Base-by-base conservation (phyloP, 129 eudicot species). In the Chrysanthemum lavandulifolium region DNA sequence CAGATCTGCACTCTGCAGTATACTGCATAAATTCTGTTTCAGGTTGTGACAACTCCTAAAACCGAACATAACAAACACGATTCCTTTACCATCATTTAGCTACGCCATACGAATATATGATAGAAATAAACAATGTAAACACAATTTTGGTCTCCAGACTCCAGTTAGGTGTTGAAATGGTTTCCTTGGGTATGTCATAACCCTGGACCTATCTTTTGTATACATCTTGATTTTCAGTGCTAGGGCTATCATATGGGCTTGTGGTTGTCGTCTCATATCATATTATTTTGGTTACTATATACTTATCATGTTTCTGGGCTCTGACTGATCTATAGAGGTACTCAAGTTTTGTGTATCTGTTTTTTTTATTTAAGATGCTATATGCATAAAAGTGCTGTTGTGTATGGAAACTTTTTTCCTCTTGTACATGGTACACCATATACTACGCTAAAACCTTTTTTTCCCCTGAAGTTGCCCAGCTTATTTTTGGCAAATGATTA, bases 401-500 rank as follows among this genome's bases (percentile, higher is more conserved):
- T 6, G 45, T 33, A 33, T 33, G 6, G 45, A 1, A 6, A 40
- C 45, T 40, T 40, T 5, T 40, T 40, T 40, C 9, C 1, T 5
- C 45, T 40, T 40, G 45, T 40, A 40, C 45, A 40, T 40, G 9
- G 9, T 6, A 40, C 45, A 6, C 43, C 43, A 40, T 40, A 40
- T 40, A 40, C 45, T 40, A 40, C 0, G 45, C 9, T 36, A 36
- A 4, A 36, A 5, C 0, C 43, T 36, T 40, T 40, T 6, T 40
- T 40, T 6, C 45, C 45, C 45, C 45, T 40, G 45, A 40, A 40
- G 45, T 40, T 40, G 47, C 47, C 10, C 47, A 40, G 10, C 47
- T 40, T 40, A 40, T 40, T 6, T 40, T 73, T 27, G 62, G 70
- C 23, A 73, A 73, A 73, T 62, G 58, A 14, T 62, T 62, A 61